Evolutionary conservation across 805 yeast genomes (phyloP).

Genomic region (Candida vartiovaarae): DNA sequence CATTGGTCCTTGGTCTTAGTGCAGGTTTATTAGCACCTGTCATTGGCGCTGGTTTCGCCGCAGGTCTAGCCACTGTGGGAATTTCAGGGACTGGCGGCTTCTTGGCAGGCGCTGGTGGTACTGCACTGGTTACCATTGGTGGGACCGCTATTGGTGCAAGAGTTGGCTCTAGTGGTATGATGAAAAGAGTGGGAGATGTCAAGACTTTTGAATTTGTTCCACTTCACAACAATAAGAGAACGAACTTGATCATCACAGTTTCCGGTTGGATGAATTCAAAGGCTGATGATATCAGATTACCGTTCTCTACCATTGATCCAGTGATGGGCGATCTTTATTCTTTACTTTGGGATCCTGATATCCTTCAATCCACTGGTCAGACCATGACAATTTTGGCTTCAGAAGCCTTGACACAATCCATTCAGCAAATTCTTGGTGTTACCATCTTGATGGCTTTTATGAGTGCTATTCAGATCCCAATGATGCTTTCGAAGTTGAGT

Average conservation of each 20-base stretch:
- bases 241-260: constrained; percentile 80
- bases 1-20: constrained; percentile 85
- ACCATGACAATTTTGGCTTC: constrained; percentile 90
- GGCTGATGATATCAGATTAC: constrained; percentile 91
- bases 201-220: constrained; percentile 92
- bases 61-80: constrained; percentile 93
- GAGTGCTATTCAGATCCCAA: constrained; percentile 89
- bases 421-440: constrained; percentile 91
- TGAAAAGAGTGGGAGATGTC: constrained; percentile 82
- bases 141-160: constrained; percentile 88
- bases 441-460: constrained; percentile 83
- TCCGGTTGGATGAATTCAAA: constrained; percentile 98
- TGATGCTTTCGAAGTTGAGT: constrained; percentile 83
- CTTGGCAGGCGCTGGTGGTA: constrained; percentile 94
- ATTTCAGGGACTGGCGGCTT: constrained; percentile 90
- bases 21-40: constrained; percentile 97
- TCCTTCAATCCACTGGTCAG: constrained; percentile 93
- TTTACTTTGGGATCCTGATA: constrained; percentile 95
- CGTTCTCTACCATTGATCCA: constrained; percentile 95
- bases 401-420: constrained; percentile 86
- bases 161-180: constrained; percentile 83
- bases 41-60: constrained; percentile 97
- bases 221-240: constrained; percentile 80
- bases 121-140: constrained; percentile 86
- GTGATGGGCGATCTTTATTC: constrained; percentile 96